phyloP scores from a whole-genome alignment of 306 rosid genomes.

The Astragalus glycyphyllos region DNA sequence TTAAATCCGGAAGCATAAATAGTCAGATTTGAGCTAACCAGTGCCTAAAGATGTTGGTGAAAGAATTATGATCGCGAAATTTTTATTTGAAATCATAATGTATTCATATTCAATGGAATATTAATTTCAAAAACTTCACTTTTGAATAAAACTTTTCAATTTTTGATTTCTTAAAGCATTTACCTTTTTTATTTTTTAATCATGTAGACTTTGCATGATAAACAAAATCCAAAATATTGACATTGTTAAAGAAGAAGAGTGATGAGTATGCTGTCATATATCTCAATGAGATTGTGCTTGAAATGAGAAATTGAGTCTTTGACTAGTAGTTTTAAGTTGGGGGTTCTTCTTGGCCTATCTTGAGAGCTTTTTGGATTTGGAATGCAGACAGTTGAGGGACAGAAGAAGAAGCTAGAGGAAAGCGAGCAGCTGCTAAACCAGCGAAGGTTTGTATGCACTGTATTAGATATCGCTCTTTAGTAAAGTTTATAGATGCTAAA shows the following conservation, averaged over 20 bases:
- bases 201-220: not conserved
- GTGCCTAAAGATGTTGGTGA: not conserved
- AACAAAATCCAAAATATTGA: constrained; percentile 12
- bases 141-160: not conserved
- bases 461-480: constrained; percentile 5
- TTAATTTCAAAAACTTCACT: not conserved
- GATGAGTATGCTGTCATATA: not conserved
- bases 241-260: not conserved
- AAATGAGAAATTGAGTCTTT: not conserved
- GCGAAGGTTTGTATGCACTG: constrained; percentile 58
- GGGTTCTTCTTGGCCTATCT: constrained; percentile 18
- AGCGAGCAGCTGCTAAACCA: constrained; percentile 76
- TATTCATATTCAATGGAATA: constrained; percentile 11
- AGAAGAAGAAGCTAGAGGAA: constrained; percentile 83
- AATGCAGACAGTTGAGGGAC: constrained; percentile 88
- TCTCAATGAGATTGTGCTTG: constrained; percentile 7
- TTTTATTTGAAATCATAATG: constrained; percentile 1
- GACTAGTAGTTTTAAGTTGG: constrained; percentile 25
- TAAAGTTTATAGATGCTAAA: constrained; percentile 35
- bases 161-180: not conserved
- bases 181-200: not conserved
- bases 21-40: not conserved
- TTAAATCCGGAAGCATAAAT: constrained; percentile 23
- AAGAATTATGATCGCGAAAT: not conserved
- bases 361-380: constrained; percentile 42